Conservation (phyloP, 2,329 filamentous ascomycete genomes). For the Fusarium coicis region DNA sequence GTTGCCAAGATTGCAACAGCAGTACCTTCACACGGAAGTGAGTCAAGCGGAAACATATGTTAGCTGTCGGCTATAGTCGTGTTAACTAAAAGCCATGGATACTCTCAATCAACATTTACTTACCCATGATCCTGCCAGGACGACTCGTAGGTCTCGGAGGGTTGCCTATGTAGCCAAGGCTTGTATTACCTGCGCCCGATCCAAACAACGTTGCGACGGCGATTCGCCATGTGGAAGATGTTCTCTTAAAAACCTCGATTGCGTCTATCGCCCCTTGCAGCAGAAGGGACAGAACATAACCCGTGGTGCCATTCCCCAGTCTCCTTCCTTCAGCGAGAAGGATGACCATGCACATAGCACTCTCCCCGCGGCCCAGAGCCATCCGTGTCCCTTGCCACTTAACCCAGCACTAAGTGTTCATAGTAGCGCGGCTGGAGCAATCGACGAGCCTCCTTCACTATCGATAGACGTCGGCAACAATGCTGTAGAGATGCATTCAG, state of each 20-base stretch:
- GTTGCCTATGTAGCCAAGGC: neutral
- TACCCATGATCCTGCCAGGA: neutral
- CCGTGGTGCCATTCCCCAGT: too few species aligned
- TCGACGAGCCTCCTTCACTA: neutral
- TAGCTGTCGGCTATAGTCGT: too few species aligned
- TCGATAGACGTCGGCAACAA: neutral
- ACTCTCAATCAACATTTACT: neutral
- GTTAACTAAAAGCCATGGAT: neutral
- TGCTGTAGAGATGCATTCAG: neutral
- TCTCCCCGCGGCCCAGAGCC: neutral
- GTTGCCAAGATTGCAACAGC: neutral
- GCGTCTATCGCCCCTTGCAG: neutral
- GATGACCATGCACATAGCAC: neutral
- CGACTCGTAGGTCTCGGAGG: neutral
- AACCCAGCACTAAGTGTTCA: too few species aligned
- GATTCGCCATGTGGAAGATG: neutral
- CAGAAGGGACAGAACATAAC: neutral
- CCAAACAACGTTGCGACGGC: neutral
- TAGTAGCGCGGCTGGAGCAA: neutral
- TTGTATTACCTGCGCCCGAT: neutral
- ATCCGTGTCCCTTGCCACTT: neutral
- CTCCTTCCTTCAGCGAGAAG: neutral
- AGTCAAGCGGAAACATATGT: neutral
- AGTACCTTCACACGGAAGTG: neutral
- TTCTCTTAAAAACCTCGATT: neutral